phyloP scores from a whole-genome alignment of 108 stramenopile genomes.

The Discostella pseudostelligera region DNA sequence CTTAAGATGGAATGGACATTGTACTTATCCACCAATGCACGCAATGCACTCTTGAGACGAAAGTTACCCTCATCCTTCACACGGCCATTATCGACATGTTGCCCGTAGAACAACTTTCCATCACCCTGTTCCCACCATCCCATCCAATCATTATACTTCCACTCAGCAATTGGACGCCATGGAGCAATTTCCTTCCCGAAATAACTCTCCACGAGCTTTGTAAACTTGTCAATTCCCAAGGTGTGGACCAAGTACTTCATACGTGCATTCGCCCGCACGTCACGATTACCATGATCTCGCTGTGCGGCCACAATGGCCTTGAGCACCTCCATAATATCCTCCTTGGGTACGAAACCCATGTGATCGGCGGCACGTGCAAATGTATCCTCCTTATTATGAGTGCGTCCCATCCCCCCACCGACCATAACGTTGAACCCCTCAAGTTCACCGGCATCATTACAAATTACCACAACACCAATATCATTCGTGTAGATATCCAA shows the following conservation, averaged over 20 bases:
- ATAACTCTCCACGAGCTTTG: constrained; percentile 89
- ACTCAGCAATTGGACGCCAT: constrained; percentile 77
- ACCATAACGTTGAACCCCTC: constrained; percentile 96
- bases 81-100: constrained; percentile 95
- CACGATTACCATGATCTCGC: constrained; percentile 97
- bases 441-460: constrained; percentile 66
- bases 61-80: constrained; percentile 92
- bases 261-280: constrained; percentile 95
- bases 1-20: constrained; percentile 87
- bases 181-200: constrained; percentile 88
- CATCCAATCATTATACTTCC: constrained; percentile 98
- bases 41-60: constrained; percentile 87
- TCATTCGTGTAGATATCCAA: constrained; percentile 98
- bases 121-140: constrained; percentile 99
- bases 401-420: constrained; percentile 97
- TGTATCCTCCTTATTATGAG: constrained; percentile 95
- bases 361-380: constrained; percentile 97
- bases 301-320: constrained; percentile 94
- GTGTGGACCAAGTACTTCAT: constrained; percentile 99
- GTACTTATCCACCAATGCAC: constrained; percentile 88
- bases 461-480: constrained; percentile 92
- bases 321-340: constrained; percentile 89
- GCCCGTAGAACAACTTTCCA: constrained; percentile 93
- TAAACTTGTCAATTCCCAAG: constrained; percentile 93
- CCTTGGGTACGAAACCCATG: constrained; percentile 94